These are phyloP conservation scores for Emmonsiellopsis sp. DNA, from an alignment of 2,329 filamentous ascomycete species.

Conservation along the genomic window DNA sequence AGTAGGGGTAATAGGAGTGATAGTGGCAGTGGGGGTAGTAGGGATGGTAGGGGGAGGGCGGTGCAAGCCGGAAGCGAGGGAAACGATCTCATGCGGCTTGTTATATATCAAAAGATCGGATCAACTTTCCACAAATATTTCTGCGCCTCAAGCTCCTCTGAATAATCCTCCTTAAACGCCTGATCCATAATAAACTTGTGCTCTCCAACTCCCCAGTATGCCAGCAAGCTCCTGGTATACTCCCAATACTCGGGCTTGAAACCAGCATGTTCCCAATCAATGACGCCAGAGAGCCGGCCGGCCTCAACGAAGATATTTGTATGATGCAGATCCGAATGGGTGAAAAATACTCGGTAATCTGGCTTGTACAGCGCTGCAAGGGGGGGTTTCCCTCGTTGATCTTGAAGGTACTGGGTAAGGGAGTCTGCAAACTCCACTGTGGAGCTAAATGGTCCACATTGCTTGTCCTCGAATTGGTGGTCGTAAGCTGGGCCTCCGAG, in stretches of 20 bases:
- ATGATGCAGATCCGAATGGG: conserved; percentile 9
- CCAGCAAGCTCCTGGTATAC: conserved; percentile 4
- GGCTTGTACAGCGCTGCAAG: conserved; percentile 8
- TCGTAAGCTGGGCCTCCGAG: conserved; percentile 6
- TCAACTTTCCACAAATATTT: not conserved
- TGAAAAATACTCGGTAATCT: conserved; percentile 10
- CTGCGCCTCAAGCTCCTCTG: conserved; percentile 8
- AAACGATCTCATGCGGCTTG: not conserved
- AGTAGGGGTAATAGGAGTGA: too few species aligned
- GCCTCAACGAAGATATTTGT: conserved; percentile 7
- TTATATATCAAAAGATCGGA: not conserved
- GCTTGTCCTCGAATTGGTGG: not conserved
- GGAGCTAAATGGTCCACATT: conserved; percentile 10
- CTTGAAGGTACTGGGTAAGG: conserved; percentile 4
- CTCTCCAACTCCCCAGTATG: not conserved
- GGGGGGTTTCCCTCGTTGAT: conserved; percentile 3
- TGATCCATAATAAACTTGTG: not conserved
- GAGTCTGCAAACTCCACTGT: conserved; percentile 8
- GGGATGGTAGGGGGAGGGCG: too few species aligned
- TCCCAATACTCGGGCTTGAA: conserved; percentile 13
- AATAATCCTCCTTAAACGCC: conserved; percentile 8
- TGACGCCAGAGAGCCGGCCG: conserved; percentile 6
- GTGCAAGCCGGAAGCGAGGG: too few species aligned
- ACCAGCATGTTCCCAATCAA: conserved; percentile 9
- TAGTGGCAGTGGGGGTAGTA: too few species aligned